Evolutionary conservation across 2,329 filamentous ascomycete genomes (phyloP).

Genomic region (Thielaviopsis populi): DNA sequence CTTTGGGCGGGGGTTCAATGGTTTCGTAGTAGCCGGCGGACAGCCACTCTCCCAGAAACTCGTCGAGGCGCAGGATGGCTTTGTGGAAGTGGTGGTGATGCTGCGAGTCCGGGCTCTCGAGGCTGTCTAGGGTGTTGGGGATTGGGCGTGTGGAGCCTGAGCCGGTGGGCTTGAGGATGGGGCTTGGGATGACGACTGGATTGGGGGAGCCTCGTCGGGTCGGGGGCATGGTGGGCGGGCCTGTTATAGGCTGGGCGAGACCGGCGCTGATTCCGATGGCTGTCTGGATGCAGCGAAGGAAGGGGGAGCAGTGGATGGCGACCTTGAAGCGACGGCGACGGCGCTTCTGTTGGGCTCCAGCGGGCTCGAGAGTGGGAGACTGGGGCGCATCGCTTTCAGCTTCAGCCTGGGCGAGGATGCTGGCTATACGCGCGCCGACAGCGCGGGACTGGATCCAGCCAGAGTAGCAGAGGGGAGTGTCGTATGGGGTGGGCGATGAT

Average conservation of each 20-base stretch:
- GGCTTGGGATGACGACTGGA: conserved; percentile 14
- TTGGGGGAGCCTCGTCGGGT: conserved; percentile 5
- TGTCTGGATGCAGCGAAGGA: conserved; percentile 61
- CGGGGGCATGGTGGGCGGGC: conserved; percentile 19
- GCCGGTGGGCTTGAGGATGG: conserved; percentile 16
- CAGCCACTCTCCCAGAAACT: conserved; percentile 91
- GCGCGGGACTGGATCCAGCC: conserved; percentile 80
- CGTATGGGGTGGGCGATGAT: conserved; percentile 83
- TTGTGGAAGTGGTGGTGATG: conserved; percentile 32
- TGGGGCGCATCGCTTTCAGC: conserved; percentile 27
- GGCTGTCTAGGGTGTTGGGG: background rate
- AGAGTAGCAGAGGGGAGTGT: conserved; percentile 85
- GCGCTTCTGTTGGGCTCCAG: conserved; percentile 8
- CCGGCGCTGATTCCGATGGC: conserved; percentile 49
- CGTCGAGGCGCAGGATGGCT: conserved; percentile 63
- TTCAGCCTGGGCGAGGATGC: conserved; percentile 44
- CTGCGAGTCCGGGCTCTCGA: conserved; percentile 1
- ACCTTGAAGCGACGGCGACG: conserved; percentile 53
- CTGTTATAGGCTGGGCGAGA: conserved; percentile 42
- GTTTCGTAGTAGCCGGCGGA: conserved; percentile 84
- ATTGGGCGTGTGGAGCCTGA: conserved; percentile 5
- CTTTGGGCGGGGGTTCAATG: conserved; percentile 77
- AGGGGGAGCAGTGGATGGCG: conserved; percentile 86
- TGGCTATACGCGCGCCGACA: conserved; percentile 71
- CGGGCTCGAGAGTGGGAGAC: conserved; percentile 13